Evolutionary conservation across 2,329 filamentous ascomycete genomes (phyloP), one percentile per base, ranked within the genome.

Genomic region (Seiridium cupressi): DNA sequence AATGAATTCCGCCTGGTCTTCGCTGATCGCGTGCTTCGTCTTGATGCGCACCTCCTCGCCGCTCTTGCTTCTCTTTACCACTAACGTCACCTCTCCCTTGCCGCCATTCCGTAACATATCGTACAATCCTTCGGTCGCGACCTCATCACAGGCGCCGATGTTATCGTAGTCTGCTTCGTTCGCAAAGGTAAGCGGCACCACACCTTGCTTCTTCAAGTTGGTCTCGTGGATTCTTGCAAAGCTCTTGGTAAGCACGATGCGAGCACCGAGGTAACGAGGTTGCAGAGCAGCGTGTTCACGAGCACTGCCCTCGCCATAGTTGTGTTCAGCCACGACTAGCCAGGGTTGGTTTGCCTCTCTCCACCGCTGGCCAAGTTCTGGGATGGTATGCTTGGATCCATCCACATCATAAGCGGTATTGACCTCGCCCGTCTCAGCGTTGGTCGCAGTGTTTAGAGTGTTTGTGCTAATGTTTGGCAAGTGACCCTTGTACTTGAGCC

Each of bases 401-500:
- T 93, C 89, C 61, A 90, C 79, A 75, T 99, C 95, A 78, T 96
- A 95, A 4, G 94, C 95, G 26, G 85, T 88, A 76, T 98, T 98
- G 65, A 95, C 93, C 76, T 97, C 93, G 67, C 89, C 90, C 0
- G 94, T 99, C 63, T 91, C 92, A 48, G 91, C 93, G 76, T 97
- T 97, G 73, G 93, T 84, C 62, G 95, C 95, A 58, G 93, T 95
- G 78, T 97, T 97, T 66, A 99, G 87, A 2, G 95, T 99, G 84
- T 99, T 99, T 73, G 92, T 92, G 68, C 89, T 91, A 76, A 99
- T 99, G 82, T 99, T 99, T 75, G 95, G 92, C 64, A 99, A 86
- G 77, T 99, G 95, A 64, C 95, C 95, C 83, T 98, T 98, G 87
- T 98, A 99, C 79, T 98, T 98, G 67, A 99, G 86, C 94, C 94